A percentile compares a stretch with the other conserved stretches of the same genome.
These are phyloP conservation scores for Petrea volubilis DNA, from an alignment of 257 asterid species.

Conservation along the genomic window DNA sequence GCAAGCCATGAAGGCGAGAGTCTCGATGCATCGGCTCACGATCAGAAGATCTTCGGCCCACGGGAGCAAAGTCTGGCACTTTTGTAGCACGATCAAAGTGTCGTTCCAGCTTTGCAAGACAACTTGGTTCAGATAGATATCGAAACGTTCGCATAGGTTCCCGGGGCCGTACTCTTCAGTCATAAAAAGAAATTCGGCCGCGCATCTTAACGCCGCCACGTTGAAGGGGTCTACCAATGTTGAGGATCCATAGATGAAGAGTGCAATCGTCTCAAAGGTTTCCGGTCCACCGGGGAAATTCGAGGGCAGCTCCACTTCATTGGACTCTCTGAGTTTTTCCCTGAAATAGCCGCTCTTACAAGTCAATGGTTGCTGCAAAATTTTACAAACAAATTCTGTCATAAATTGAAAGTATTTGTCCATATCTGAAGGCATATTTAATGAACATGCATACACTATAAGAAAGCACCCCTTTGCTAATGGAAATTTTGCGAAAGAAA, in stretches of 20 bases:
- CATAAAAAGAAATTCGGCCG: conserved; percentile 68
- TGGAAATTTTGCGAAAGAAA: no score
- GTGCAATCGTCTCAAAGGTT: conserved; percentile 65
- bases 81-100: conserved; percentile 60
- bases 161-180: conserved; percentile 47
- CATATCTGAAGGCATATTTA: no score
- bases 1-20: conserved; percentile 84
- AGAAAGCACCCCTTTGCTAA: no score
- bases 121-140: conserved; percentile 71
- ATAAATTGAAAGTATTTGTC: no score
- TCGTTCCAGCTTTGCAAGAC: conserved; percentile 71
- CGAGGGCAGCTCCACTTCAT: conserved; percentile 52
- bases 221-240: conserved; percentile 60
- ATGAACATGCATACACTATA: no score
- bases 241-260: conserved; percentile 70
- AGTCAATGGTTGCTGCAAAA: conserved; percentile 50
- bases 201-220: conserved; percentile 67
- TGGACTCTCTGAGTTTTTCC: conserved; percentile 49
- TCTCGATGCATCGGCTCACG: conserved; percentile 76
- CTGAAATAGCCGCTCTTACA: conserved; percentile 66
- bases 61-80: conserved; percentile 57
- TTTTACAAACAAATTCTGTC: neutral
- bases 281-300: conserved; percentile 71
- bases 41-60: conserved; percentile 65
- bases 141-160: conserved; percentile 65